A percentile compares a stretch with the other conserved stretches of the same genome.
Conservation (phyloP, 768 basidiomycete genomes). For the Leucocoprinus sp. region DNA sequence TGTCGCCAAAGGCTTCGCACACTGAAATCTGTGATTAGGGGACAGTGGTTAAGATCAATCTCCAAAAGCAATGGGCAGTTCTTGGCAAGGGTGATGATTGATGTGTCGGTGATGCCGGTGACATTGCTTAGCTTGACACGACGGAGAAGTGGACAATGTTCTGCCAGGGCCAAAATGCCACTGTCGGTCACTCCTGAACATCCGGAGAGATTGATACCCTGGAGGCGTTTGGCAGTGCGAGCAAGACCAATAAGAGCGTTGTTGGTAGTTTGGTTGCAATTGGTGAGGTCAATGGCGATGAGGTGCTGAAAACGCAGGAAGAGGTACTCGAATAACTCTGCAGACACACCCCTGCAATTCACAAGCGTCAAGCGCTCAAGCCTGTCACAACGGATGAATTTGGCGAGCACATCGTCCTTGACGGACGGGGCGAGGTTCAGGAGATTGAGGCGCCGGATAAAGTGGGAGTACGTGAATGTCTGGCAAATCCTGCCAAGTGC, state of each 20-base stretch:
- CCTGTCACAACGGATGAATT: conserved; percentile 66
- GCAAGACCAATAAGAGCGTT: conserved; percentile 66
- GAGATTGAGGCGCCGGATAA: conserved; percentile 90
- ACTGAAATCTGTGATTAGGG: conserved; percentile 64
- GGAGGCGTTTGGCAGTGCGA: conserved; percentile 59
- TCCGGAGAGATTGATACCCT: conserved; percentile 85
- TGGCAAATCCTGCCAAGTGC: conserved; percentile 56
- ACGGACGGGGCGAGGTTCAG: conserved; percentile 60
- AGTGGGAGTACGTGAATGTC: conserved; percentile 81
- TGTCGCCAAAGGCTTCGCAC: conserved; percentile 80
- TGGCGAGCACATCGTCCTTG: conserved; percentile 63
- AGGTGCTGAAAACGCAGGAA: conserved; percentile 68
- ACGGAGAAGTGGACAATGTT: conserved; percentile 67
- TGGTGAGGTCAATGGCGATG: conserved; percentile 79
- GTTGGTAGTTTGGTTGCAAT: conserved; percentile 63
- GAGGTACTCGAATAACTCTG: conserved; percentile 52
- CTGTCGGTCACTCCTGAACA: conserved; percentile 76
- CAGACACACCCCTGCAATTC: conserved; percentile 63
- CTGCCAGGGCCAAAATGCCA: conserved; percentile 70
- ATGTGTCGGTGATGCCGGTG: conserved; percentile 62
- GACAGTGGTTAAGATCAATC: conserved; percentile 86
- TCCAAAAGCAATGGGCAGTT: conserved; percentile 85
- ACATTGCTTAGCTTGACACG: conserved; percentile 86
- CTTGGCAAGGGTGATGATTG: conserved; percentile 69
- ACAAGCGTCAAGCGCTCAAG: conserved; percentile 87